These are phyloP conservation scores for Chlorella sp. DNA, from an alignment of 139 green algal species.

Conservation along the genomic window DNA sequence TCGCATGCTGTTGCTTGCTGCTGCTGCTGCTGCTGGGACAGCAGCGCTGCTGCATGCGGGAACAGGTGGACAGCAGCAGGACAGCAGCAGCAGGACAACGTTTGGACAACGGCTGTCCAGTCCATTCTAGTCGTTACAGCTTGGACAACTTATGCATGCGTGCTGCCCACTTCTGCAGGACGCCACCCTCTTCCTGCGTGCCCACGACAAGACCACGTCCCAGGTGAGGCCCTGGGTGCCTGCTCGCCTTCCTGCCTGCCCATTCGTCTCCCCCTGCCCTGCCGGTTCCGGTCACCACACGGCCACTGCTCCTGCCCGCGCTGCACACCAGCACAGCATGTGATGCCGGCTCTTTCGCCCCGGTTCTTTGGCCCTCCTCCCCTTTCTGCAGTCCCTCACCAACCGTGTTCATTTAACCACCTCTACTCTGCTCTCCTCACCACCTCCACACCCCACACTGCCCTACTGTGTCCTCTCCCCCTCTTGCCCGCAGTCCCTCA, in stretches of 20 bases:
- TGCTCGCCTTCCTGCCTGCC: neutral
- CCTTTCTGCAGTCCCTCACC: neutral
- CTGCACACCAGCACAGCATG: too few species aligned
- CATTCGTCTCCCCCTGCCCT: neutral
- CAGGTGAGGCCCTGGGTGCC: neutral
- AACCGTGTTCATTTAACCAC: neutral
- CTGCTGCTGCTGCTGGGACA: neutral
- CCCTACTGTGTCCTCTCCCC: neutral
- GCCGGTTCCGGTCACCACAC: neutral
- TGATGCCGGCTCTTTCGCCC: neutral
- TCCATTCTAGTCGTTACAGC: too few species aligned
- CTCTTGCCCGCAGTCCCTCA: neutral
- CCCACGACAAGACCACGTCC: constrained; percentile 3
- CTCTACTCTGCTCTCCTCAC: too few species aligned
- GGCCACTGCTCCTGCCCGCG: too few species aligned
- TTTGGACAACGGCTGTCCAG: too few species aligned
- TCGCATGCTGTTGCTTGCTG: neutral
- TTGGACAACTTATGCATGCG: too few species aligned
- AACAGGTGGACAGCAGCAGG: too few species aligned
- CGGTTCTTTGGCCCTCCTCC: neutral
- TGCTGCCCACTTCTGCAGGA: neutral
- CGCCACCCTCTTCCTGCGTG: neutral
- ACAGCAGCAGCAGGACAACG: too few species aligned
- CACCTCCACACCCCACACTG: neutral
- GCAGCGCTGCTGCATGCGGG: too few species aligned